Base-by-base conservation (phyloP, 1,139 yeast species). In the Candida tunisiensis region DNA sequence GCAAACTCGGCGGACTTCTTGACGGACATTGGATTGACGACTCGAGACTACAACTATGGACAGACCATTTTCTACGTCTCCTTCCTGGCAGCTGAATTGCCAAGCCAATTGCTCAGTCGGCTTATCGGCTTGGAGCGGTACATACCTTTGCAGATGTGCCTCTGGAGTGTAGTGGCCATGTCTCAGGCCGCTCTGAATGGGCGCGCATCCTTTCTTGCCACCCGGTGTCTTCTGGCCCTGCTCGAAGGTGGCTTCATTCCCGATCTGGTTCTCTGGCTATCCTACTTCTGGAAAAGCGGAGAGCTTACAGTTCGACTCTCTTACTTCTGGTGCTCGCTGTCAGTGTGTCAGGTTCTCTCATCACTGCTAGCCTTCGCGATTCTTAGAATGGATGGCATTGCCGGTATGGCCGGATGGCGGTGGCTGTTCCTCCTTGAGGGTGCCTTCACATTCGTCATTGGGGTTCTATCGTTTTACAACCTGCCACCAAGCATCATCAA, bases 381-480 rank as follows among this genome's bases (percentile, higher is more conserved):
- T 25, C 51, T 62, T 41, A 66, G 60, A 32, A 47, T 69, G 33
- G 54, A 62, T 34, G 69, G 69, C 6, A 47, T 37, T 6, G 58
- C 56, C 28, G 71, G 71, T n/a, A 38, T 55, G 40, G 48, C 35
- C 24, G 70, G 72, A 17, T 69, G 75, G 75, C 55, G 66, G 38
- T 70, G 71, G 70, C 51, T 71, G 18, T 71, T 71, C 36, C 42
- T 70, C 26, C 41, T 70, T 23, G 77, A 70, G 38, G 78, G 77
- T 5, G 26, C 56, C 2, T 38, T 66, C 28, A 67, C 75, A 1
- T 44, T 69, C 3, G 16, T 47, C 4, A 56, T 71, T 34, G 78
- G 77, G 0, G 20, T 68, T 25, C 35, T 52, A 6, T 49, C 70
- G 1, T 65, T 57, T 34, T 64, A 61, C 38, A 45, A 59, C 37